Evolutionary conservation across 2,329 filamentous ascomycete genomes (phyloP).

Genomic region (Cladobotryum protrusum): DNA sequence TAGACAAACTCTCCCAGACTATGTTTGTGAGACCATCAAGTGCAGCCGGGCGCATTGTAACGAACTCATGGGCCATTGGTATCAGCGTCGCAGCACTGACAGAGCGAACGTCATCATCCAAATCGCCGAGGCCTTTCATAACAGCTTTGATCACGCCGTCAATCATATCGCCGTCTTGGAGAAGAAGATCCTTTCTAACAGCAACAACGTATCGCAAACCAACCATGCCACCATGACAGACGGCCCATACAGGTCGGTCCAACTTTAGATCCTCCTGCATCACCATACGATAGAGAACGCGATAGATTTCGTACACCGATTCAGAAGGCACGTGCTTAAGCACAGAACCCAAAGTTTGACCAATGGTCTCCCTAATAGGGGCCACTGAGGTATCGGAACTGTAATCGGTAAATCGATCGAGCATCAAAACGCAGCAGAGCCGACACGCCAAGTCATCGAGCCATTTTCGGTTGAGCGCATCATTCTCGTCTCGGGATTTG

Average conservation of each 20-base stretch:
- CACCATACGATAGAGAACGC: conserved; percentile 78
- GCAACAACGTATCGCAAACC: conserved; percentile 92
- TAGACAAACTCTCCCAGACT: conserved; percentile 95
- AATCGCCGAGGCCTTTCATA: conserved; percentile 88
- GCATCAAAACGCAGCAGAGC: conserved; percentile 90
- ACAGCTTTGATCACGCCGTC: conserved; percentile 89
- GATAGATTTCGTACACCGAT: conserved; percentile 80
- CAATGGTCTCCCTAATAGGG: conserved; percentile 90
- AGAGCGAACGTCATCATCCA: conserved; percentile 91
- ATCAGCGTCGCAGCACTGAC: conserved; percentile 97
- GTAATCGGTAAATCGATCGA: conserved; percentile 96
- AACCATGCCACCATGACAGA: conserved; percentile 97
- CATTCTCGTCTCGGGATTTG: conserved; percentile 68
- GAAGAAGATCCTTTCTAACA: conserved; percentile 83
- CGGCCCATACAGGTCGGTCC: conserved; percentile 76
- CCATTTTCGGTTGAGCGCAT: conserved; percentile 74
- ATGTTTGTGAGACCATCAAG: conserved; percentile 83
- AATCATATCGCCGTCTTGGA: conserved; percentile 77
- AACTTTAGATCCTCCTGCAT: conserved; percentile 79
- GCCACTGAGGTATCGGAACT: conserved; percentile 96
- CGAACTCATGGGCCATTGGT: conserved; percentile 92
- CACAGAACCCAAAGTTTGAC: conserved; percentile 85
- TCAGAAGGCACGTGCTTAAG: conserved; percentile 73
- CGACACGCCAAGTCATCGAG: conserved; percentile 93
- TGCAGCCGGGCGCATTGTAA: conserved; percentile 71